Percentiles rank a stretch among this genome's conserved stretches.
These are phyloP conservation scores for Linum tenue DNA, from an alignment of 345 rosid species.

Conservation along the genomic window DNA sequence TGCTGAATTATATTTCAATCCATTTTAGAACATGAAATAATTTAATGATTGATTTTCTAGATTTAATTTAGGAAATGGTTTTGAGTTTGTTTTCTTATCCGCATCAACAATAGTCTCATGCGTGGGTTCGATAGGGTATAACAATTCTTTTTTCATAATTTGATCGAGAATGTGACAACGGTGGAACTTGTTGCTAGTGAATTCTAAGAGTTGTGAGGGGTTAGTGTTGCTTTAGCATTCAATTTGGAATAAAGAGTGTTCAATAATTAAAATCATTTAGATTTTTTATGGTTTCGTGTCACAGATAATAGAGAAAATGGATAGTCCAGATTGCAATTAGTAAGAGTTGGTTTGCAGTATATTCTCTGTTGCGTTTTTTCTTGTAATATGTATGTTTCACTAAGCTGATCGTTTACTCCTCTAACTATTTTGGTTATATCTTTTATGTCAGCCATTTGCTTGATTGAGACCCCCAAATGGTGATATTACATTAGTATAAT, in stretches of 20 bases:
- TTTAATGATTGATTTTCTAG: neutral
- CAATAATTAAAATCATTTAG: neutral
- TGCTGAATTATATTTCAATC: neutral
- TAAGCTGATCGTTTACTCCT: neutral
- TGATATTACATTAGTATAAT: constrained; percentile 17
- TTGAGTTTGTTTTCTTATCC: constrained; percentile 4
- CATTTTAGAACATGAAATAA: neutral
- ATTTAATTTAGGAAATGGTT: neutral
- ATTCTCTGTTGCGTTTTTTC: neutral
- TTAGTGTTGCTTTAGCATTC: neutral
- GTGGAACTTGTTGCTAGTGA: constrained; percentile 6
- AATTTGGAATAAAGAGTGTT: neutral
- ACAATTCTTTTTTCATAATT: neutral
- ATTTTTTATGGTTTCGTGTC: neutral
- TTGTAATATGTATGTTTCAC: neutral
- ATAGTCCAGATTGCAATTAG: too few relatives aligned
- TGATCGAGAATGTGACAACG: neutral
- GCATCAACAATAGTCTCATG: neutral
- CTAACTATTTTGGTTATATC: constrained; percentile 11
- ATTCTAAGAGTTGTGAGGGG: constrained; percentile 12
- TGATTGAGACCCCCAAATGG: constrained; percentile 7
- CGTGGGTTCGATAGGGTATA: constrained; percentile 1
- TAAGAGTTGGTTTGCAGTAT: too few relatives aligned
- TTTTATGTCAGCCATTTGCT: constrained; percentile 14
- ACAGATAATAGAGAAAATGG: too few relatives aligned